Evolutionary conservation across 139 green algal species (phyloP).

Genomic region (Yamagishiella unicocca): DNA sequence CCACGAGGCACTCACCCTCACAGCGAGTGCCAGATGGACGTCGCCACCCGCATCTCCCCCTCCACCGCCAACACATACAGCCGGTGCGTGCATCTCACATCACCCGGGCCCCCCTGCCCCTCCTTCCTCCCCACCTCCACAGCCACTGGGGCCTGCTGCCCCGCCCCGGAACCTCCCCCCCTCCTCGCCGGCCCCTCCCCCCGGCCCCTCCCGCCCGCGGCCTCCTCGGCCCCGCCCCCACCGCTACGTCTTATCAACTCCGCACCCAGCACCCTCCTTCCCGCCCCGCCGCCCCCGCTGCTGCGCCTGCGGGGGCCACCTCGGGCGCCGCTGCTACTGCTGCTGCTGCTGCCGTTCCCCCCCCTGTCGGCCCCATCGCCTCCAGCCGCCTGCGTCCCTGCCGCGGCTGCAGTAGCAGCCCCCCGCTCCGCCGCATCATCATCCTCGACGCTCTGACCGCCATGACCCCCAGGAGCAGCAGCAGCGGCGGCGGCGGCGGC

Average conservation of each 20-base stretch:
- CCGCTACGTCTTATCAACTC: not conserved
- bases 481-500: not conserved
- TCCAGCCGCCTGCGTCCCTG: not conserved
- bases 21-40: conserved; percentile 14
- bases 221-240: not conserved
- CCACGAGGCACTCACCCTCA: too few relatives aligned
- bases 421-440: not conserved
- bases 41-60: conserved; percentile 37
- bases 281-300: not conserved
- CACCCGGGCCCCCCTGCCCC: not conserved
- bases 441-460: too few relatives aligned
- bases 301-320: conserved; percentile 1
- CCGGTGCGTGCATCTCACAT: not conserved
- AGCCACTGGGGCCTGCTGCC: not conserved
- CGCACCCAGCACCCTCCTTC: not conserved
- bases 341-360: not conserved
- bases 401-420: not conserved
- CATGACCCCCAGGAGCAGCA: not conserved
- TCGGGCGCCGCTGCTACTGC: not conserved
- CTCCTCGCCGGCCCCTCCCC: not conserved
- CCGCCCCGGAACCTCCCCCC: not conserved
- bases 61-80: conserved; percentile 37
- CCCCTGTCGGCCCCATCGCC: not conserved
- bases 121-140: not conserved
- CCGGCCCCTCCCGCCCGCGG: not conserved